Evolutionary conservation across 176 grass and related monocot species (phyloP).

Genomic region (Luzula sylvatica): DNA sequence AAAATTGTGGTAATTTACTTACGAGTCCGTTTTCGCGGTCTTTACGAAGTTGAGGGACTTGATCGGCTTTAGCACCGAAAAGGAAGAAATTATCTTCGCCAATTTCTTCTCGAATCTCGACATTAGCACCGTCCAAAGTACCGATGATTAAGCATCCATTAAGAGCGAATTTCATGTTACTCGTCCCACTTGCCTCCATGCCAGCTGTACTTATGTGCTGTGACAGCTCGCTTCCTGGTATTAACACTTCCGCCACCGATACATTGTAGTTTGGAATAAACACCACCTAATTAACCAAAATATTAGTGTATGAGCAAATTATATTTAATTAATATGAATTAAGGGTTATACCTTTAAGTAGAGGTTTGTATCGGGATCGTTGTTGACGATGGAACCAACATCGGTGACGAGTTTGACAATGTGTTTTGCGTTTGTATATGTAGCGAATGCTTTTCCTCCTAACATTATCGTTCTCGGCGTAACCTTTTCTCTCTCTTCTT

Average conservation of each 20-base stretch:
- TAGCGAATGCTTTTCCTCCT: conserved; percentile 55
- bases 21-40: conserved; percentile 87
- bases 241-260: conserved; percentile 90
- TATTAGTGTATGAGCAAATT: neutral
- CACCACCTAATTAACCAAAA: conserved; percentile 43
- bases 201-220: conserved; percentile 98
- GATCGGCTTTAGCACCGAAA: conserved; percentile 91
- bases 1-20: conserved; percentile 9
- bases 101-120: conserved; percentile 97
- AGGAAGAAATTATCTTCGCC: conserved; percentile 95
- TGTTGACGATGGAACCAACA: conserved; percentile 47
- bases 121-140: conserved; percentile 95
- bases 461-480: conserved; percentile 40
- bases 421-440: conserved; percentile 51
- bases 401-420: conserved; percentile 51
- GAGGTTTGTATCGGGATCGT: conserved; percentile 39
- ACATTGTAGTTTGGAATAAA: conserved; percentile 99
- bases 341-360: conserved; percentile 33
- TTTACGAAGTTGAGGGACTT: conserved; percentile 75
- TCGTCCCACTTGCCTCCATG: conserved; percentile 98
- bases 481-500: conserved; percentile 31
- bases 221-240: conserved; percentile 92
- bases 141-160: conserved; percentile 97
- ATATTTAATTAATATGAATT: neutral
- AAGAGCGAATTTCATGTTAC: conserved; percentile 98